Conservation (phyloP, 2,329 filamentous ascomycete species). For the Ilyonectria sp. region DNA sequence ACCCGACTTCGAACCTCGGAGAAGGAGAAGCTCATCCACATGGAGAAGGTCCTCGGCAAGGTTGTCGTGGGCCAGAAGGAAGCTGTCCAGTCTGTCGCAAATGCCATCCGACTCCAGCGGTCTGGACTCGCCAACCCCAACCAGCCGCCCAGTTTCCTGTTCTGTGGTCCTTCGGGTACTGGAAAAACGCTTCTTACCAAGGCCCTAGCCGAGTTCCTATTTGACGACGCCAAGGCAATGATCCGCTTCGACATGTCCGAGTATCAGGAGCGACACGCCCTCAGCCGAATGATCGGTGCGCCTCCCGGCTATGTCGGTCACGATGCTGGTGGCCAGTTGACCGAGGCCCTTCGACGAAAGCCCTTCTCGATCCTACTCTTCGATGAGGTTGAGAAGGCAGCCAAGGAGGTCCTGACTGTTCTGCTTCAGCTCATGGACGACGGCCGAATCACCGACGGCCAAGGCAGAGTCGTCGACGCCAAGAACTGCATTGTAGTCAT, state of each 20-base stretch:
- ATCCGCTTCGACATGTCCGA: constrained; percentile 99
- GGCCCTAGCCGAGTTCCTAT: constrained; percentile 96
- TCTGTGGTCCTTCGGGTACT: constrained; percentile 98
- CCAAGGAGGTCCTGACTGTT: constrained; percentile 96
- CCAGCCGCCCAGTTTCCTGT: constrained; percentile 97
- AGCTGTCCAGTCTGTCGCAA: constrained; percentile 92
- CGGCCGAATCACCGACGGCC: constrained; percentile 97
- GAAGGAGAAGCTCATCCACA: constrained; percentile 98
- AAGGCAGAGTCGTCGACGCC: constrained; percentile 94
- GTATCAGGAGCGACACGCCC: constrained; percentile 96
- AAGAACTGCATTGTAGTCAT: constrained; percentile 99
- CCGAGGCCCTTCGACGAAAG: constrained; percentile 91
- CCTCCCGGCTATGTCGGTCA: constrained; percentile 98
- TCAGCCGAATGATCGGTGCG: constrained; percentile 97
- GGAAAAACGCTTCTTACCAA: constrained; percentile 98
- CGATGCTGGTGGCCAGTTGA: constrained; percentile 95
- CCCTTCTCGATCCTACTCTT: constrained; percentile 99
- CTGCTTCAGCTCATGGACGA: constrained; percentile 99
- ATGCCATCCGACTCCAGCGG: constrained; percentile 94
- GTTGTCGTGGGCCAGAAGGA: constrained; percentile 95
- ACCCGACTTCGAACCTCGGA: constrained; percentile 94
- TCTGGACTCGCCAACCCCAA: constrained; percentile 97
- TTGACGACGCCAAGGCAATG: constrained; percentile 97
- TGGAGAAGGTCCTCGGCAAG: constrained; percentile 89
- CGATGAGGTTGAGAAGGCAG: constrained; percentile 98